Percentiles rank a stretch among this genome's conserved stretches.
Conservation (phyloP, 2,329 filamentous ascomycete species). For the Gaeumannomyces sp. region DNA sequence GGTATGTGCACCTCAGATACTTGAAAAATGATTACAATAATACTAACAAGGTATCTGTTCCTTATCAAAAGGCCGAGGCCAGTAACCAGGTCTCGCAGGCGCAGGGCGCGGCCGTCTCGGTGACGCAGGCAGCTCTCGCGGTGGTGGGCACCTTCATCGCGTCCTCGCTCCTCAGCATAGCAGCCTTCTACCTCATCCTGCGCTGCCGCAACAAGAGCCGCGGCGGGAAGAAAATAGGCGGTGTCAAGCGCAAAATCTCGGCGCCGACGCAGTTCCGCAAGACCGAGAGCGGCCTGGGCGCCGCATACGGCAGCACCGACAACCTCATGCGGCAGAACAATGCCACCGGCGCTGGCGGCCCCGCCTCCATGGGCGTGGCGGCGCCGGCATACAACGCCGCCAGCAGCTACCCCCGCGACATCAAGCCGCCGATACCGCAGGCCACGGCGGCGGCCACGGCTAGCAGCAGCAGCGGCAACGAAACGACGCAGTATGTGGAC, state of each 20-base stretch:
- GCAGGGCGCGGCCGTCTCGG: slow-evolving; percentile 32
- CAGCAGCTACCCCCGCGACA: slow-evolving; percentile 19
- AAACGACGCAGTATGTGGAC: background rate
- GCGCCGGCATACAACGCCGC: background rate
- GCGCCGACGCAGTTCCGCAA: slow-evolving; percentile 18
- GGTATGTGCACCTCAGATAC: slow-evolving; percentile 16
- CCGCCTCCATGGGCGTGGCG: background rate
- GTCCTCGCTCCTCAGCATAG: slow-evolving; percentile 33
- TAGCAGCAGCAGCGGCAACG: background rate
- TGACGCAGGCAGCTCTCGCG: slow-evolving; percentile 34
- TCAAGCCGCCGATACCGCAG: slow-evolving; percentile 20
- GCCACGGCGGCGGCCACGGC: background rate
- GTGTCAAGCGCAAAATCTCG: slow-evolving; percentile 14
- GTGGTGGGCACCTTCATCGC: slow-evolving; percentile 36
- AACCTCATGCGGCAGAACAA: slow-evolving; percentile 9
- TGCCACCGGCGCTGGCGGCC: background rate
- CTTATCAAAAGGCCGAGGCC: slow-evolving; percentile 22
- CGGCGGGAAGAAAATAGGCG: background rate
- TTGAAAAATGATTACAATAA: no score
- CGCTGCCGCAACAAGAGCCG: slow-evolving; percentile 19
- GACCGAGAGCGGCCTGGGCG: slow-evolving; percentile 12
- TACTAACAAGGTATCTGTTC: background rate
- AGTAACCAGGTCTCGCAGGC: slow-evolving; percentile 25
- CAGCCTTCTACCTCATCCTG: slow-evolving; percentile 29
- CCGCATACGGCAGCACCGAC: slow-evolving; percentile 8